Base-by-base conservation (phyloP, 176 grass and related monocot genomes). In the Oryza rufipogon region DNA sequence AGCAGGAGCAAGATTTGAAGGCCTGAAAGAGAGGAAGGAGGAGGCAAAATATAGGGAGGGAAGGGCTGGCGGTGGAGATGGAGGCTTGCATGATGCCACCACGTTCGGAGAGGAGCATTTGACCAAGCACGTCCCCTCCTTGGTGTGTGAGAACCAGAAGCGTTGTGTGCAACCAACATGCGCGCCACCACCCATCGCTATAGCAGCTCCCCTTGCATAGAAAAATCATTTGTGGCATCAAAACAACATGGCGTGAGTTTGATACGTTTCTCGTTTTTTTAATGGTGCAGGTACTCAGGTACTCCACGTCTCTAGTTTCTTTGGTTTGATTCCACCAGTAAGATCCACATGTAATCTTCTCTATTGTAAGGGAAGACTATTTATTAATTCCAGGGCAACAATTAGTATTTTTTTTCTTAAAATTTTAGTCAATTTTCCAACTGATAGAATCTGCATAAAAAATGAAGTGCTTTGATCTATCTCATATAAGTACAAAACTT, bases 121-220 rank as follows among this genome's bases (percentile, higher is more conserved):
- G 89, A 90, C 89, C 89, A 87, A 90, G 89, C 89, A 83, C 42
- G 80, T 87, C 89, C 80, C 75, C 64, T 80, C 80, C 88, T 86
- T 68, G 26, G 48, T 75, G 89, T 79, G 75, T 83, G 84, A 83
- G 88, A 84, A 90, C 84, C 89, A 90, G 30, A 84, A 45, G 45
- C 80, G 41, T 25, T 69, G 69, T 79, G 80, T 39, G 69, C 79
- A 73, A 81, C 85, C 64, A 80, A 91, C 81, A 91, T 87, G 89
- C 85, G 70, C 65, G 70, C 71, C 86, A 91, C 89, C 85, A 91
- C 81, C 77, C 65, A 17, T 88, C 86, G 28, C 54, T 76, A 79
- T 75, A 79, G 73, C 85, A 83, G 22, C 33, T 66, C 30, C 54
- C 64, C 51, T 70, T 36, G 49, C 58, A 20, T 33, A 71, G 47